Conservation (phyloP, 129 eudicot genomes). For the Artemisia tridentata region DNA sequence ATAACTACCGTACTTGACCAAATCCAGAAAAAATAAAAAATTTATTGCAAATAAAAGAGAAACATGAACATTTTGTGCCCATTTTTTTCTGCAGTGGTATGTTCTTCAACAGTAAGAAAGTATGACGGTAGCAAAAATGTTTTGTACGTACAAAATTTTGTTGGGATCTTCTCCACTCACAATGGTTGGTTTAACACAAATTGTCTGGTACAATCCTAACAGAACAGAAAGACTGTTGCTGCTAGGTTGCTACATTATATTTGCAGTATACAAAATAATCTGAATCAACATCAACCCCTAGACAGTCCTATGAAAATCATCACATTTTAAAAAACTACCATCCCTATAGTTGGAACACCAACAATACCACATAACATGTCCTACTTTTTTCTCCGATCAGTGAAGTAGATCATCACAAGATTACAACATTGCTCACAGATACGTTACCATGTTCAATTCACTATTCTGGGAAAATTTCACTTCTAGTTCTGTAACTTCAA, state of each 20-base stretch:
- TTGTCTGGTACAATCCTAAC: constrained; percentile 3
- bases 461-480: background rate
- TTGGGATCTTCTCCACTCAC: background rate
- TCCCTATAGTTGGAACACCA: constrained; percentile 6
- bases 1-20: constrained; percentile 1
- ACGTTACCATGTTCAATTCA: background rate
- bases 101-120: constrained; percentile 4
- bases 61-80: background rate
- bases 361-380: constrained; percentile 2
- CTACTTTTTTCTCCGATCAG: constrained; percentile 2
- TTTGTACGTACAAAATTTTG: background rate
- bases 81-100: background rate
- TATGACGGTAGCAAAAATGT: background rate
- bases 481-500: constrained; percentile 1
- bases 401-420: background rate
- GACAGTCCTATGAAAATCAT: background rate
- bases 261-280: background rate
- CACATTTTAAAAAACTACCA: background rate
- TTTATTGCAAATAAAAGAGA: background rate
- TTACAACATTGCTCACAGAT: background rate
- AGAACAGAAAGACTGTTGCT: background rate
- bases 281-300: constrained; percentile 2
- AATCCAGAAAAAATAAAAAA: background rate
- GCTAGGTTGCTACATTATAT: no score
- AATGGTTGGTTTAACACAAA: background rate